Evolutionary conservation across 2,329 filamentous ascomycete genomes (phyloP).

Genomic region (Fusarium sp.): DNA sequence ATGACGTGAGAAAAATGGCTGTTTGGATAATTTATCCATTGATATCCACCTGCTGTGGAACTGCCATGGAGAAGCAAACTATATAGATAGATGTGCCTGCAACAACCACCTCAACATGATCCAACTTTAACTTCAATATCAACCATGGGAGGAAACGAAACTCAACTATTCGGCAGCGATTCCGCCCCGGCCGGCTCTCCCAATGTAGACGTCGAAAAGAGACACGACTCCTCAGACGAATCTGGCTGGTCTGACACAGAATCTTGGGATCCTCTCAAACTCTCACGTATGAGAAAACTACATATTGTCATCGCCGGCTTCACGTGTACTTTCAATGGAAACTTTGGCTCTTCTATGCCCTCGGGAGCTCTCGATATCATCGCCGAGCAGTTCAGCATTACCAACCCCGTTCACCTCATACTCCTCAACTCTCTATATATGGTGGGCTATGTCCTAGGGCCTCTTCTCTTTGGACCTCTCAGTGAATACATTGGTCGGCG

Average conservation of each 20-base stretch:
- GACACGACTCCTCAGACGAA: slow-evolving; percentile 33
- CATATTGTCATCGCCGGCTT: slow-evolving; percentile 50
- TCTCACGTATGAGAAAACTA: slow-evolving; percentile 47
- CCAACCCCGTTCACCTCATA: slow-evolving; percentile 42
- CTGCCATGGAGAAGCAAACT: slow-evolving; percentile 4
- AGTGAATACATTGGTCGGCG: slow-evolving; percentile 50
- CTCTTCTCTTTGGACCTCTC: slow-evolving; percentile 49
- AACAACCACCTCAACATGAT: neutral
- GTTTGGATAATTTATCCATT: neutral
- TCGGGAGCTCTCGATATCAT: slow-evolving; percentile 51
- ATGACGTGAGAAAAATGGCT: slow-evolving; percentile 2
- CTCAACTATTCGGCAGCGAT: slow-evolving; percentile 14
- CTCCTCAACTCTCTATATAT: slow-evolving; percentile 52
- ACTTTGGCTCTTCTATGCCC: slow-evolving; percentile 51
- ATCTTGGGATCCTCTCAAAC: slow-evolving; percentile 45
- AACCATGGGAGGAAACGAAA: slow-evolving; percentile 19
- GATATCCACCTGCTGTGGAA: slow-evolving; percentile 19
- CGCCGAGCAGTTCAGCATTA: slow-evolving; percentile 43
- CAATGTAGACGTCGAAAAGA: slow-evolving; percentile 7
- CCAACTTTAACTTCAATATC: neutral
- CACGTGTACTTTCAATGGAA: slow-evolving; percentile 51
- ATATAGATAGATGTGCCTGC: slow-evolving; percentile 3
- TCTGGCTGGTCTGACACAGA: slow-evolving; percentile 32
- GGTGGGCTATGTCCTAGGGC: slow-evolving; percentile 50
- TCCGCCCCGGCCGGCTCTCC: neutral